Evolutionary conservation across 2,329 filamentous ascomycete genomes (phyloP), one percentile per base, ranked within the genome.

Genomic region (Ceratocystis lukuohia): DNA sequence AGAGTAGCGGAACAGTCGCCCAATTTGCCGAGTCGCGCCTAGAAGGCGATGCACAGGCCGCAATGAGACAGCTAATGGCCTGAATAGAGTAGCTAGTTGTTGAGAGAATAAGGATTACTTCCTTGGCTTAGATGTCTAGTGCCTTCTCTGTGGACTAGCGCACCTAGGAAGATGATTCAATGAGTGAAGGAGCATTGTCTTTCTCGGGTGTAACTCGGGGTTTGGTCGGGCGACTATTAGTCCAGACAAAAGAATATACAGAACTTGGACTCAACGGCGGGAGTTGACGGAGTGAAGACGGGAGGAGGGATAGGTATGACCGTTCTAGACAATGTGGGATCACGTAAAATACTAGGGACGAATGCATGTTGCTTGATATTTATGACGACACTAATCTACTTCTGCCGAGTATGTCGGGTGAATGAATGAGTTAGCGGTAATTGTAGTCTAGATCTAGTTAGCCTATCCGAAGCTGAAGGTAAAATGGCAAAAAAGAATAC

Each of bases 1-100:
- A 86, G 71, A 86, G 91, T 71, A 80, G 80, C 61, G 91, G 91
- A 1, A 82, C 83, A 20, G 82, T 96, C 69, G 84, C 82, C 33
- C 78, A 77, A 67, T 93, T 89, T 73, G 88, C 92, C 65, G 79
- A 84, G 69, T 83, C 89, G 74, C 84, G 90, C 71, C 77, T 96
- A 68, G 79, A 81, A 59, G 79, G 81, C 1, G 84, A 90, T 72
- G 67, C 67, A 0, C 37, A 68, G 61, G 22, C 50, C 45, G 67
- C 67, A 5, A 68, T 68, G 67, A 44, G 37, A 20, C 50, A 62
- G 45, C 56, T 68, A 12, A 53, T 68, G 62, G 64, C 64, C 5
- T 66, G 66, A 61, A 50, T 25, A n/a, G 48, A 33, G 10, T 53
- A 56, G 17, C 20, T 15, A 15, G n/a, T 30, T 59, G 45, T 25